These are phyloP conservation scores for Fusarium odoratissimum DNA, from an alignment of 2,329 filamentous ascomycete species.

Conservation along the genomic window DNA sequence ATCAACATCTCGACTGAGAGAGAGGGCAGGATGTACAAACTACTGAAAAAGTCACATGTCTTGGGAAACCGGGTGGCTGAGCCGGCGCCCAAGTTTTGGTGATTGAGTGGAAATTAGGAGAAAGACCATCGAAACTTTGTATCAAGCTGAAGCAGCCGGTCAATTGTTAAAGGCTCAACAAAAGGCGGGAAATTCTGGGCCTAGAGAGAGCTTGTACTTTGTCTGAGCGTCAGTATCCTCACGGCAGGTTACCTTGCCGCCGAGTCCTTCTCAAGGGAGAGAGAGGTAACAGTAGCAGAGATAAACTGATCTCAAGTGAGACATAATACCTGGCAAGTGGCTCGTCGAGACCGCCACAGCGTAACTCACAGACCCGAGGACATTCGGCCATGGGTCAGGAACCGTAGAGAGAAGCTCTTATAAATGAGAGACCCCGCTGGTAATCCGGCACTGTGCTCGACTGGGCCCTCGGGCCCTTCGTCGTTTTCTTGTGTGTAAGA, in stretches of 20 bases:
- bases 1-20: conserved; percentile 6
- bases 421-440: conserved; percentile 28
- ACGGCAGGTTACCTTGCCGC: conserved; percentile 19
- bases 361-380: conserved; percentile 37
- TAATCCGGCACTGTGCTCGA: conserved; percentile 43
- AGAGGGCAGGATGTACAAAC: not conserved
- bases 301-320: conserved; percentile 38
- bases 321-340: conserved; percentile 43
- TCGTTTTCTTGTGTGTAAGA: conserved; percentile 36
- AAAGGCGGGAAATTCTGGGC: conserved; percentile 23
- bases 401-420: conserved; percentile 18
- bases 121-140: conserved; percentile 35
- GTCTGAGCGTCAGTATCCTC: conserved; percentile 23
- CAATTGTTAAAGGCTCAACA: conserved; percentile 29
- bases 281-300: conserved; percentile 31
- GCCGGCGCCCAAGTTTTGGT: conserved; percentile 30
- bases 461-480: conserved; percentile 20
- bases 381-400: conserved; percentile 36
- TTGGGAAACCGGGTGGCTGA: conserved; percentile 38
- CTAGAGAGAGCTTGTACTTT: conserved; percentile 19
- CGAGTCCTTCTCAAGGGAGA: conserved; percentile 41
- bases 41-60: conserved; percentile 32
- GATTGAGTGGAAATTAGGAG: conserved; percentile 22
- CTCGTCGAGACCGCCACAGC: conserved; percentile 44
- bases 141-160: conserved; percentile 33